Evolutionary conservation across 129 eudicot genomes (phyloP).

Genomic region (Chrysanthemum makinoi): DNA sequence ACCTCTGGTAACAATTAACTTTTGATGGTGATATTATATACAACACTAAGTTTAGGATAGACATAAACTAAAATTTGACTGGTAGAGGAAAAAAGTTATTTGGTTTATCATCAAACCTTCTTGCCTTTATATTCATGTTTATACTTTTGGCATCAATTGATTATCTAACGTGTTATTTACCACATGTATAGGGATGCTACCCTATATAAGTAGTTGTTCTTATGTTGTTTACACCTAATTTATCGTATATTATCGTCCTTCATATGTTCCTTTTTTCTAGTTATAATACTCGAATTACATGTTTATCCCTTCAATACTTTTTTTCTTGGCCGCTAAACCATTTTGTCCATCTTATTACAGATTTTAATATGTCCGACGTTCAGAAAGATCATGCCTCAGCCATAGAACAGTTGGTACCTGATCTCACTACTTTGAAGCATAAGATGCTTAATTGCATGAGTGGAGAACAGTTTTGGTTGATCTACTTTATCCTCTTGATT

Average conservation of each 20-base stretch:
- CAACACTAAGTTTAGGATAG: slow-evolving; percentile 1
- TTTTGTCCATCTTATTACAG: slow-evolving; percentile 39
- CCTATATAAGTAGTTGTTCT: background rate
- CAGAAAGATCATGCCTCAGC: slow-evolving; percentile 61
- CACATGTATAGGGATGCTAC: no score
- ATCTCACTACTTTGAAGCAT: slow-evolving; percentile 49
- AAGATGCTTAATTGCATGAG: slow-evolving; percentile 35
- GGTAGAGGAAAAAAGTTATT: no score
- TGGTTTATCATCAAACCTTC: no score
- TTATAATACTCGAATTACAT: background rate
- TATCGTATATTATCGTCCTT: no score
- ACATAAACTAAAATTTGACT: slow-evolving; percentile 7
- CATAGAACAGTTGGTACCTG: slow-evolving; percentile 62
- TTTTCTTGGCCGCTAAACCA: slow-evolving; percentile 1
- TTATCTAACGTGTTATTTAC: no score
- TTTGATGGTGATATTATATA: background rate
- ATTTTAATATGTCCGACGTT: slow-evolving; percentile 45
- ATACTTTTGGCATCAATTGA: no score
- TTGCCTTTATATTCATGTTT: no score
- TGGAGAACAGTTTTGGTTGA: slow-evolving; percentile 67
- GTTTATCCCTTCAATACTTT: background rate
- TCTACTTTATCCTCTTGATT: slow-evolving; percentile 65
- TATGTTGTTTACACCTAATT: background rate
- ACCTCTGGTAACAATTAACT: background rate
- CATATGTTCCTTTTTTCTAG: background rate